Evolutionary conservation across 805 yeast species (phyloP).

Genomic region (Sugiyamaella boreocaroliniensis): DNA sequence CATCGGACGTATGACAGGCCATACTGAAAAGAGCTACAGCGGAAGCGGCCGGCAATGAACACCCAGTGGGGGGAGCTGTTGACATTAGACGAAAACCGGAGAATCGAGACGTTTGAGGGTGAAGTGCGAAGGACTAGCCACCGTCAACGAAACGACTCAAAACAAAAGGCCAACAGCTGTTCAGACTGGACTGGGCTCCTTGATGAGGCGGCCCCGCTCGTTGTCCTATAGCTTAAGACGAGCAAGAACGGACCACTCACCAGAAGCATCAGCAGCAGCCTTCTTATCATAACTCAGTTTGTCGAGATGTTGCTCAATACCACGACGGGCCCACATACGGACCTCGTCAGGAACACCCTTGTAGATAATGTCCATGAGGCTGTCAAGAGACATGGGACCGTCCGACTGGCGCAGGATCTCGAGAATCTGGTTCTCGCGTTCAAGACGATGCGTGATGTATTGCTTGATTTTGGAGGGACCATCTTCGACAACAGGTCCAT

Average conservation of each 20-base stretch:
- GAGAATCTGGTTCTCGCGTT: slow-evolving; percentile 30
- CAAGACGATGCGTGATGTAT: slow-evolving; percentile 31
- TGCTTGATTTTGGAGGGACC: slow-evolving; percentile 26
- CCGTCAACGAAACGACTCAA: too few relatives aligned
- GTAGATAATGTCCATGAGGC: slow-evolving; percentile 26
- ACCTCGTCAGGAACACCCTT: slow-evolving; percentile 22
- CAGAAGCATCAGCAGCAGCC: slow-evolving; percentile 10
- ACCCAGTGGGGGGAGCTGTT: too few relatives aligned
- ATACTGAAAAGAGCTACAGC: too few relatives aligned
- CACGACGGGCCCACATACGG: slow-evolving; percentile 29
- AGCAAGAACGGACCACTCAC: slow-evolving; percentile 10
- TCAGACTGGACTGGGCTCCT: too few relatives aligned
- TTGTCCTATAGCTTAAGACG: neutral
- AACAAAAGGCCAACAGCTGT: too few relatives aligned
- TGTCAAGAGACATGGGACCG: slow-evolving; percentile 10
- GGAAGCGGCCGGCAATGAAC: too few relatives aligned
- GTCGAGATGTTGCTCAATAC: slow-evolving; percentile 26
- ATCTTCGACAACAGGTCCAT: slow-evolving; percentile 30
- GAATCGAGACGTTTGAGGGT: too few relatives aligned
- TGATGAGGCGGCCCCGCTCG: too few relatives aligned
- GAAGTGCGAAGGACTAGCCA: too few relatives aligned
- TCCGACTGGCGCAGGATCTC: slow-evolving; percentile 12
- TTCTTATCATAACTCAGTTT: slow-evolving; percentile 24
- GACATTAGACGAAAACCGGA: too few relatives aligned
- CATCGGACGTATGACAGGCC: too few relatives aligned